Percentiles rank a stretch among this genome's conserved stretches.
phyloP scores from a whole-genome alignment of 78 protist genomes.

The Dictyostelium intermedium region DNA sequence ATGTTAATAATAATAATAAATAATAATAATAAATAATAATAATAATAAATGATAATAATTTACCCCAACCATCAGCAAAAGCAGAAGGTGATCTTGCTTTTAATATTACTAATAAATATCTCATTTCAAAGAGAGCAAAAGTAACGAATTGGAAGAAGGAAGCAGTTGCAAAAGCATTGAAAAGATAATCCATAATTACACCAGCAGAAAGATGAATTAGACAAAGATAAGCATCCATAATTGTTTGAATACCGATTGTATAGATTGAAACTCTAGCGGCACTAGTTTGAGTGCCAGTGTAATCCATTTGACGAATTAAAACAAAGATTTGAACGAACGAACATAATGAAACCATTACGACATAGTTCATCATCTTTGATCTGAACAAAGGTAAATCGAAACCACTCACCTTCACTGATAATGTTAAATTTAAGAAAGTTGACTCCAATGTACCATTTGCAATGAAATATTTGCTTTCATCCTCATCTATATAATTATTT shows the following conservation, averaged over 20 bases:
- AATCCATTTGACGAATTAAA: conserved; percentile 78
- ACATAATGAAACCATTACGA: conserved; percentile 47
- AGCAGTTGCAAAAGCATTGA: conserved; percentile 87
- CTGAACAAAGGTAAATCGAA: not conserved
- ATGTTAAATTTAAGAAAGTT: not conserved
- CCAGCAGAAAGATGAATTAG: conserved; percentile 86
- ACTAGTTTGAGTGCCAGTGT: conserved; percentile 48
- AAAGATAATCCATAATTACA: conserved; percentile 63
- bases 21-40: not conserved
- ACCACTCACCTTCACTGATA: not conserved
- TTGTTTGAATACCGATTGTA: conserved; percentile 81
- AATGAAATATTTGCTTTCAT: not conserved
- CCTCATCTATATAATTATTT: not conserved
- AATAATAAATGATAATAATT: not conserved
- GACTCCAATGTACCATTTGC: not conserved
- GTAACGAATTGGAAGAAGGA: conserved; percentile 87
- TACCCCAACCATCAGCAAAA: conserved; percentile 81
- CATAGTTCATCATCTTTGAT: conserved; percentile 44
- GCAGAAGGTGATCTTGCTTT: conserved; percentile 83
- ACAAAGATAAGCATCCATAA: conserved; percentile 87
- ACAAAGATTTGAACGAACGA: conserved; percentile 69
- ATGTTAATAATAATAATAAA: not conserved
- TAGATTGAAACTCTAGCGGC: conserved; percentile 74
- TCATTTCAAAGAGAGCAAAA: conserved; percentile 88
- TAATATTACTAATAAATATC: conserved; percentile 80